phyloP scores from a whole-genome alignment of 2,329 filamentous ascomycete species.

The Zelopaecilomyces penicillatus region DNA sequence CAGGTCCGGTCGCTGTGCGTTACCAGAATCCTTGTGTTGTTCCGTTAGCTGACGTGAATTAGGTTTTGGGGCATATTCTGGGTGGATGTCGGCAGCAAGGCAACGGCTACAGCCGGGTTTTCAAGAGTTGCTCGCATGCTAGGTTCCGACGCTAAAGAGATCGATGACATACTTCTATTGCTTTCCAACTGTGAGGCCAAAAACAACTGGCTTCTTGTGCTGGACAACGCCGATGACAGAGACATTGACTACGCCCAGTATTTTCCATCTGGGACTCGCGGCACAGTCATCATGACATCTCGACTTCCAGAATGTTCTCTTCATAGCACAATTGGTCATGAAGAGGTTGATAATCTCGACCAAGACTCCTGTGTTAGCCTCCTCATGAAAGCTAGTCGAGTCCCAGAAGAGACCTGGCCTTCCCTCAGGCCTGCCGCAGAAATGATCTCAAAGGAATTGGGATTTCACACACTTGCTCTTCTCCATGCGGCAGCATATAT shows the following conservation, averaged over 20 bases:
- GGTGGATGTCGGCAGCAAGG: slow-evolving; percentile 1
- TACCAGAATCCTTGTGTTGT: too few species aligned
- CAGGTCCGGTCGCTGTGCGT: slow-evolving; percentile 3
- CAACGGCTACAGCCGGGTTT: not conserved
- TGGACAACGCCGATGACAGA: slow-evolving; percentile 37
- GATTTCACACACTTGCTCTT: slow-evolving; percentile 6
- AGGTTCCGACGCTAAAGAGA: not conserved
- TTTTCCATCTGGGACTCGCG: not conserved
- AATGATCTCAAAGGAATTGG: slow-evolving; percentile 1
- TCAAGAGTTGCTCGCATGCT: not conserved
- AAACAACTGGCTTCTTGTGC: slow-evolving; percentile 30
- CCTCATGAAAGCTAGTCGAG: not conserved
- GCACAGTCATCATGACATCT: slow-evolving; percentile 1
- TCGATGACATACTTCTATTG: not conserved
- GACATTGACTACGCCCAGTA: slow-evolving; percentile 6
- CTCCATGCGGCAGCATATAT: slow-evolving; percentile 5
- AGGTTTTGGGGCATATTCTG: slow-evolving; percentile 7
- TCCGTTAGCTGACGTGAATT: too few species aligned
- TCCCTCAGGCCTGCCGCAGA: not conserved
- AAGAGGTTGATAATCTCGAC: slow-evolving; percentile 1
- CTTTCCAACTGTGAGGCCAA: not conserved
- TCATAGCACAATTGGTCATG: slow-evolving; percentile 1
- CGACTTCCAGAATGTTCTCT: slow-evolving; percentile 1
- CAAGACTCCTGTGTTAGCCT: slow-evolving; percentile 1
- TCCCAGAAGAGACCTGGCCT: not conserved